phyloP scores from a whole-genome alignment of 2,329 filamentous ascomycete species.

The Ophiostoma australiae region DNA sequence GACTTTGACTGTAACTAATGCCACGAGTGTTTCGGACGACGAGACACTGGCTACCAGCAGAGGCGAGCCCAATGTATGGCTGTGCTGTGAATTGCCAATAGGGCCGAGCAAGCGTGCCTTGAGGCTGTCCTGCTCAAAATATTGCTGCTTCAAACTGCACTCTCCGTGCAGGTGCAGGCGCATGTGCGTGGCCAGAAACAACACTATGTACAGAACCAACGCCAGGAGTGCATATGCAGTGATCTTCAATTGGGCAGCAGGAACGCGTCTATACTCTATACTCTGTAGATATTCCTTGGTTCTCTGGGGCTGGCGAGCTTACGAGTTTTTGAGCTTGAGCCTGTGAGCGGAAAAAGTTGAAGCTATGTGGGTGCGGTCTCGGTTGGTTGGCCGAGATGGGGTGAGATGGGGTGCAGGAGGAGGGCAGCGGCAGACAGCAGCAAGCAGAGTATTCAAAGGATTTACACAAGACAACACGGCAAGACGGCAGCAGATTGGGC shows the following conservation, averaged over 20 bases:
- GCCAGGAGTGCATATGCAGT: slow-evolving; percentile 37
- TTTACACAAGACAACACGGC: background rate
- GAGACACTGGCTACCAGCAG: slow-evolving; percentile 4
- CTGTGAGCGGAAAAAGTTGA: background rate
- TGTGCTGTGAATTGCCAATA: background rate
- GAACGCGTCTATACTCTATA: slow-evolving; percentile 23
- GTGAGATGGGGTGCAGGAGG: background rate
- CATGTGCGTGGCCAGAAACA: slow-evolving; percentile 17
- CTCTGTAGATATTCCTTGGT: background rate
- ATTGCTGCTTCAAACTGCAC: slow-evolving; percentile 13
- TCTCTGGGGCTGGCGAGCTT: background rate
- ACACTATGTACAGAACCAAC: background rate
- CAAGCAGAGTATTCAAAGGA: background rate
- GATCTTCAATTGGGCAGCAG: slow-evolving; percentile 31
- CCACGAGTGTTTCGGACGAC: background rate
- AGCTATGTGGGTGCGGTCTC: background rate
- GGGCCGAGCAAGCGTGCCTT: background rate
- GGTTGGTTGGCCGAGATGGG: background rate
- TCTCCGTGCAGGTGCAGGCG: slow-evolving; percentile 23
- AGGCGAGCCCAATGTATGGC: background rate
- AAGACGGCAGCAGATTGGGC: background rate
- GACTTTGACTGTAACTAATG: background rate
- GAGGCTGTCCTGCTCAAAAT: background rate
- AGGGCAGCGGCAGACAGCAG: background rate
- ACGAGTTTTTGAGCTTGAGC: background rate